Percentiles rank a stretch among this genome's conserved stretches.
Evolutionary conservation across 352 stramenopile species (phyloP).

Genomic region (Hyaloperonospora brassicae): DNA sequence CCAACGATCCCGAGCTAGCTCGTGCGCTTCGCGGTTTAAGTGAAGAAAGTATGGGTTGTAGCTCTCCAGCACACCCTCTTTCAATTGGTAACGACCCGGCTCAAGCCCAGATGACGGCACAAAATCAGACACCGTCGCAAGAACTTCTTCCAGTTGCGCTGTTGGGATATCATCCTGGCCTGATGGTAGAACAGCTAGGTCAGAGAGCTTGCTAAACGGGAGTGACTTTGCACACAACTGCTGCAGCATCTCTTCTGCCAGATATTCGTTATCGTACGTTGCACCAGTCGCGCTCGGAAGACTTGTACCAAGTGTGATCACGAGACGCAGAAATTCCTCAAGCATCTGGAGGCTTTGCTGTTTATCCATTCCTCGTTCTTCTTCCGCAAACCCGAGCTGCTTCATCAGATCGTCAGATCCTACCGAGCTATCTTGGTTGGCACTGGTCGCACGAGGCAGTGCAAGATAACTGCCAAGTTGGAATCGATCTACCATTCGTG

Average conservation of each 20-base stretch:
- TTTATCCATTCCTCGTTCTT: conserved; percentile 59
- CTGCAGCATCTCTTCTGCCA: conserved; percentile 80
- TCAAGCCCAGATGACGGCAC: conserved; percentile 66
- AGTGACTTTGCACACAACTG: conserved; percentile 73
- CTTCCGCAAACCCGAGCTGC: conserved; percentile 38
- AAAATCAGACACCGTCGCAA: conserved; percentile 65
- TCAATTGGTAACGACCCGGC: conserved; percentile 72
- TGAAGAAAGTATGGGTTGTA: conserved; percentile 87
- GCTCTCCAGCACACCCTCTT: conserved; percentile 55
- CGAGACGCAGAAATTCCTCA: conserved; percentile 73
- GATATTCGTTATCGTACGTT: conserved; percentile 62
- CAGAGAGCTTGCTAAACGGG: conserved; percentile 77
- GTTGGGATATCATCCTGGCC: conserved; percentile 78
- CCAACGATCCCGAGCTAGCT: conserved; percentile 76
- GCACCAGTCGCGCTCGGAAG: conserved; percentile 51
- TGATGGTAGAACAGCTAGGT: conserved; percentile 71
- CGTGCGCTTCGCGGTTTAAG: conserved; percentile 75
- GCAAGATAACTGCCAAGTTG: conserved; percentile 68
- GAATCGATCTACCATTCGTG: conserved; percentile 71
- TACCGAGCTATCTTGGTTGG: conserved; percentile 3
- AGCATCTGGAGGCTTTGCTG: conserved; percentile 70
- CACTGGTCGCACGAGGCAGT: conserved; percentile 8
- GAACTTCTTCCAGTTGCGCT: conserved; percentile 48
- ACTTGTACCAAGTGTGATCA: conserved; percentile 72
- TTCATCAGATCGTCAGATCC: conserved; percentile 15